Conservation (phyloP, 1,284 basidiomycete genomes). For the Vanrija sp. region DNA sequence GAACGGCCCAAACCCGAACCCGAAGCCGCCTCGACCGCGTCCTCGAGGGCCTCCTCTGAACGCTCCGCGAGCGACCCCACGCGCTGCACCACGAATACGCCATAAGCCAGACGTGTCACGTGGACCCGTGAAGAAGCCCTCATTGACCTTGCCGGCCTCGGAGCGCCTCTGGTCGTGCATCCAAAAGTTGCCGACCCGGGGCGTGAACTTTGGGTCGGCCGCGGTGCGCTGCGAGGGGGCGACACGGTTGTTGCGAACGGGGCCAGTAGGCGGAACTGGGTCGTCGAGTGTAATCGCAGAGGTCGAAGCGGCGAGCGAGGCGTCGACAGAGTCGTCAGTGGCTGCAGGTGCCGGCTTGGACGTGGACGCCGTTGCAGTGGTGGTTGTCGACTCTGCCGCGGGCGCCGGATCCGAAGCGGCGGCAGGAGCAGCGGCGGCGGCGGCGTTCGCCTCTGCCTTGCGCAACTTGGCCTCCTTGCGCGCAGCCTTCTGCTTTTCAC, state of each 20-base stretch:
- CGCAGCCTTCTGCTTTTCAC: constrained; percentile 36
- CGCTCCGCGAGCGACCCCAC: constrained; percentile 17
- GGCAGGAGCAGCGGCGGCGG: constrained; percentile 1
- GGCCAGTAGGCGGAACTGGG: background rate
- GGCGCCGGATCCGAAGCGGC: background rate
- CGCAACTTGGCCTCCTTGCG: constrained; percentile 24
- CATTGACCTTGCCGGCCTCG: constrained; percentile 54
- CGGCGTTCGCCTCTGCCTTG: constrained; percentile 13
- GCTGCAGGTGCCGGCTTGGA: background rate
- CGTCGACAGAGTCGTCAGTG: constrained; percentile 1
- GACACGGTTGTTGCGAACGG: constrained; percentile 51
- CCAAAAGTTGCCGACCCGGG: constrained; percentile 84
- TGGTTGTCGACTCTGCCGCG: background rate
- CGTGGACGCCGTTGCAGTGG: background rate
- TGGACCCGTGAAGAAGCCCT: constrained; percentile 55
- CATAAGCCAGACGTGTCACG: constrained; percentile 58
- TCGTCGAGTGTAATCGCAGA: constrained; percentile 25
- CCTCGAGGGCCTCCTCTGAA: constrained; percentile 10
- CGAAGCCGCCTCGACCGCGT: constrained; percentile 2
- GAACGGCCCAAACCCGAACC: background rate
- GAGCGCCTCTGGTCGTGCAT: constrained; percentile 73
- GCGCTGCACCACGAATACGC: constrained; percentile 60
- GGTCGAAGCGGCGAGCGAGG: constrained; percentile 22
- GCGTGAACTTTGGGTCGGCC: constrained; percentile 74
- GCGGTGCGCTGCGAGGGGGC: constrained; percentile 21